A percentile compares a stretch with the other conserved stretches of the same genome.
These are phyloP conservation scores for Crithidia brevicula DNA, from an alignment of 208 protist species.

Conservation along the genomic window DNA sequence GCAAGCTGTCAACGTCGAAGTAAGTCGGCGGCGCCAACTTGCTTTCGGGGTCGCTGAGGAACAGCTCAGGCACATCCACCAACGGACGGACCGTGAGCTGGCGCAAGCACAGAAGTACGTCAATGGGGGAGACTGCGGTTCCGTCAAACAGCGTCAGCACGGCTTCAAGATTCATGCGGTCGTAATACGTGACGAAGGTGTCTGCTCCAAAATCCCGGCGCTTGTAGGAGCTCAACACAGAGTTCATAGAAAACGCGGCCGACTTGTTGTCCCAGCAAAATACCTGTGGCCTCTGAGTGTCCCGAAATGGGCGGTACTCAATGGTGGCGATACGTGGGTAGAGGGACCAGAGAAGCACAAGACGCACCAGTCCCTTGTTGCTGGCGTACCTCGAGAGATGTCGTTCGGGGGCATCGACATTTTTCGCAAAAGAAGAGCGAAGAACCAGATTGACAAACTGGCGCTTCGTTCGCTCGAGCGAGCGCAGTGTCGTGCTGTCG, in stretches of 20 bases:
- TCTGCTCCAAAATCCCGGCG: slow-evolving; percentile 44
- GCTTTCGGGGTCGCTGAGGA: slow-evolving; percentile 64
- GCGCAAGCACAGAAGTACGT: slow-evolving; percentile 75
- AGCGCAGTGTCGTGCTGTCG: slow-evolving; percentile 72
- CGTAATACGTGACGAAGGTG: slow-evolving; percentile 79
- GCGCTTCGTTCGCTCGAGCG: slow-evolving; percentile 80
- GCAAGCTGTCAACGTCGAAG: slow-evolving; percentile 41
- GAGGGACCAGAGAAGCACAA: slow-evolving; percentile 82
- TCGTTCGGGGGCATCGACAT: slow-evolving; percentile 43
- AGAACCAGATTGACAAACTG: slow-evolving; percentile 81
- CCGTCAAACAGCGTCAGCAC: slow-evolving; percentile 80
- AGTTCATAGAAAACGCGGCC: slow-evolving; percentile 52
- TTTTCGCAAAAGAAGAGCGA: slow-evolving; percentile 62
- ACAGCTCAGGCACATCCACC: slow-evolving; percentile 44
- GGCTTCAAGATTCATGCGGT: slow-evolving; percentile 83
- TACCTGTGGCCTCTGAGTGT: slow-evolving; percentile 47
- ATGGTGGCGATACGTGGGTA: slow-evolving; percentile 79
- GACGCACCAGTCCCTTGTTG: slow-evolving; percentile 75
- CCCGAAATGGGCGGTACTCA: slow-evolving; percentile 71
- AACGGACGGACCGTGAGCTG: slow-evolving; percentile 71
- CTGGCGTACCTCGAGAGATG: slow-evolving; percentile 61
- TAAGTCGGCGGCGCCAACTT: slow-evolving; percentile 55
- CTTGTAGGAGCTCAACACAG: slow-evolving; percentile 52
- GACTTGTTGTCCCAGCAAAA: slow-evolving; percentile 89
- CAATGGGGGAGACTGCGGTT: slow-evolving; percentile 66